Conservation (phyloP, 306 rosid species). For the Castanospermum australe region DNA sequence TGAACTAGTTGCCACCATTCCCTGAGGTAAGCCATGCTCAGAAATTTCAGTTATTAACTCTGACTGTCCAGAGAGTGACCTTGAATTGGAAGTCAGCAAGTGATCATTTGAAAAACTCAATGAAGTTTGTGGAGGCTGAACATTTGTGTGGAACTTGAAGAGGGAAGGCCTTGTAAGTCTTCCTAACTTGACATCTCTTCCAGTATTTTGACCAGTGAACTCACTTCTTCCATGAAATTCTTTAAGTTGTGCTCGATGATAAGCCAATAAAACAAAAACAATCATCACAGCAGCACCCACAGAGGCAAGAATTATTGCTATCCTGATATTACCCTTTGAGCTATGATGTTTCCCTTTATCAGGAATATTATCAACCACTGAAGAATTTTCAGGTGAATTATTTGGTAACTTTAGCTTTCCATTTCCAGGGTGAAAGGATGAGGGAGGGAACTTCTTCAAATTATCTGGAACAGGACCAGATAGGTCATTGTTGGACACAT, state of each 20-base stretch:
- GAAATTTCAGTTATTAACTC: slow-evolving; percentile 68
- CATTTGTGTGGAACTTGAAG: slow-evolving; percentile 70
- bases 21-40: slow-evolving; percentile 57
- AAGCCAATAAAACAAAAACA: slow-evolving; percentile 82
- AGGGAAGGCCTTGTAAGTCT: slow-evolving; percentile 66
- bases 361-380: slow-evolving; percentile 50
- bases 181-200: slow-evolving; percentile 70
- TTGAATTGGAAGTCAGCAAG: slow-evolving; percentile 75
- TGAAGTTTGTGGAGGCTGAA: slow-evolving; percentile 65
- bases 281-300: slow-evolving; percentile 91
- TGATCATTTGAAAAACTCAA: slow-evolving; percentile 88
- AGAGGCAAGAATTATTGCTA: slow-evolving; percentile 92
- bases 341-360: slow-evolving; percentile 32
- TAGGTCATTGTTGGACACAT: slow-evolving; percentile 83
- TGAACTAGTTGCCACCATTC: slow-evolving; percentile 59
- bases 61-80: slow-evolving; percentile 74
- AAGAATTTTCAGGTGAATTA: slow-evolving; percentile 23
- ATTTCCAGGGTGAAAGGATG: slow-evolving; percentile 86
- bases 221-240: slow-evolving; percentile 78
- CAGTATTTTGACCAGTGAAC: slow-evolving; percentile 57
- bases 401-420: slow-evolving; percentile 42
- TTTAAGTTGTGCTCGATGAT: slow-evolving; percentile 76
- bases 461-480: slow-evolving; percentile 73
- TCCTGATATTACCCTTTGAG: slow-evolving; percentile 70
- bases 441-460: slow-evolving; percentile 57